These are phyloP conservation scores for Agrocybe chaxingu DNA, from an alignment of 768 basidiomycete genomes.

Conservation along the genomic window DNA sequence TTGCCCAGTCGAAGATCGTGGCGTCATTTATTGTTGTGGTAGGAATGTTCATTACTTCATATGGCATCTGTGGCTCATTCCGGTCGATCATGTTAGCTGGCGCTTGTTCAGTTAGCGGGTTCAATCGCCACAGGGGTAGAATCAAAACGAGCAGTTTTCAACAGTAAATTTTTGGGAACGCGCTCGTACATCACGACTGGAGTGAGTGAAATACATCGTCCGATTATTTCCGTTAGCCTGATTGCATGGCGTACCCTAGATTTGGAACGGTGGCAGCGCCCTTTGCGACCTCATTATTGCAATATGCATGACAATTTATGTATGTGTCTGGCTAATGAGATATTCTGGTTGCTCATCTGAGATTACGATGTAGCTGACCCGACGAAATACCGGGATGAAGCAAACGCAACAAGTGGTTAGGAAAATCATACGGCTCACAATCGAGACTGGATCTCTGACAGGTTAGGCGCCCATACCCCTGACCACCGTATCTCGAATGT, in stretches of 20 bases:
- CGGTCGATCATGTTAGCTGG: not conserved
- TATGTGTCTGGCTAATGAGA: not conserved
- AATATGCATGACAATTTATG: slow-evolving; percentile 8
- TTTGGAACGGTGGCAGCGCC: slow-evolving; percentile 10
- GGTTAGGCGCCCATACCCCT: not conserved
- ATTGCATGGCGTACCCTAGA: not conserved
- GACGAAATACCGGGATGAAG: slow-evolving; percentile 9
- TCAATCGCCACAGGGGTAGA: not conserved
- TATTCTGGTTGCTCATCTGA: not conserved
- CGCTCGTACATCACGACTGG: not conserved
- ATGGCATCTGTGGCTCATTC: not conserved
- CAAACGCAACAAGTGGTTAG: slow-evolving; percentile 4
- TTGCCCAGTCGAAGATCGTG: not conserved
- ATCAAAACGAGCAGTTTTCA: not conserved
- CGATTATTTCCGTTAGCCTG: not conserved
- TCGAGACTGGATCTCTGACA: slow-evolving; percentile 8
- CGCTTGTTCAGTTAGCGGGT: not conserved
- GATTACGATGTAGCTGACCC: not conserved
- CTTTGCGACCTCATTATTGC: slow-evolving; percentile 9
- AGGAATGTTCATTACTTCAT: not conserved
- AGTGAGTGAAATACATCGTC: not conserved
- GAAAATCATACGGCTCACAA: slow-evolving; percentile 9
- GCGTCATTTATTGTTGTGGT: not conserved
- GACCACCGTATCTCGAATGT: not conserved
- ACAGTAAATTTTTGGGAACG: not conserved